These are phyloP conservation scores for Kwoniella bestiolae DNA, from an alignment of 768 basidiomycete genomes.

Conservation along the genomic window DNA sequence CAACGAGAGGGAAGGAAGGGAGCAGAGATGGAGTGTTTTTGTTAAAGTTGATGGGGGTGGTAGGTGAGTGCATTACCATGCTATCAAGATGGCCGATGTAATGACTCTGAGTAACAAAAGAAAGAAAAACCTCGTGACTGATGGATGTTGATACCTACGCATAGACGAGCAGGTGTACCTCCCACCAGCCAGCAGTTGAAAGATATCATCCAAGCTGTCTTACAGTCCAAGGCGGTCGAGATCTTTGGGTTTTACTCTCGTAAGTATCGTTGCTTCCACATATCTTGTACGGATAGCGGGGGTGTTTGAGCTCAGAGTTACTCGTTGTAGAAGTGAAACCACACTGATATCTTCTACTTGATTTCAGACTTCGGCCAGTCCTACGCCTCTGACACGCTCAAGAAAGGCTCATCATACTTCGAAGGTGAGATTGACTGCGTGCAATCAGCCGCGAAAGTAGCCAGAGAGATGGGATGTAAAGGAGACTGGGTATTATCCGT, in stretches of 20 bases:
- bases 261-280: slow-evolving; percentile 57
- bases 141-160: no score
- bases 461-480: slow-evolving; percentile 61
- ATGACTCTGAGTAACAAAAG: no score
- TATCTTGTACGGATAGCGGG: no score
- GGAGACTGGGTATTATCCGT: slow-evolving; percentile 72
- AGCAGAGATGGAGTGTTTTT: slow-evolving; percentile 72
- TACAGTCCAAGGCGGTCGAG: slow-evolving; percentile 65
- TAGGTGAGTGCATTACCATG: slow-evolving; percentile 64
- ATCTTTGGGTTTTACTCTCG: slow-evolving; percentile 86
- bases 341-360: neutral
- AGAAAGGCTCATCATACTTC: slow-evolving; percentile 70
- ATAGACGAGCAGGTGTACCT: slow-evolving; percentile 74
- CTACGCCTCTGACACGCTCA: slow-evolving; percentile 73
- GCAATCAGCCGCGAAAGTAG: slow-evolving; percentile 65
- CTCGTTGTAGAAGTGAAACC: no score
- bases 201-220: slow-evolving; percentile 63
- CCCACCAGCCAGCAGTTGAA: slow-evolving; percentile 65
- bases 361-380: slow-evolving; percentile 58
- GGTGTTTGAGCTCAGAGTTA: no score
- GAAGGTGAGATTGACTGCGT: slow-evolving; percentile 73
- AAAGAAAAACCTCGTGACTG: no score
- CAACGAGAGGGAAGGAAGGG: slow-evolving; percentile 44
- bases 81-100: no score
- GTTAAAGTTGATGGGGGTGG: slow-evolving; percentile 79